phyloP scores from a whole-genome alignment of 192 early-diverging fungal genomes.

The Backusella liffmaniae region DNA sequence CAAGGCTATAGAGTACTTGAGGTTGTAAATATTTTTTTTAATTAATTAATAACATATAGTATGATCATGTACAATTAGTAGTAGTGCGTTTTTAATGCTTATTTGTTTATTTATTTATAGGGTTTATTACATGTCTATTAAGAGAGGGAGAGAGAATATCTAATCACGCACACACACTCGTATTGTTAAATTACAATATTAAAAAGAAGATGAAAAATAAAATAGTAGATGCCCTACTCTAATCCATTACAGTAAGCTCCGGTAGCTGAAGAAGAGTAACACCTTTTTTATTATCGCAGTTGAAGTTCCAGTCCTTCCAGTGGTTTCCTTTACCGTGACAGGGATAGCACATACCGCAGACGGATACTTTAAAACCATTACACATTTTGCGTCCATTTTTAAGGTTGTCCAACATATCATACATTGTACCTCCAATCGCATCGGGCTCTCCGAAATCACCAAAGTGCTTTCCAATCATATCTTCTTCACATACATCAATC shows the following conservation, averaged over 20 bases:
- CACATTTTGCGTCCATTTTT: slow-evolving; percentile 41
- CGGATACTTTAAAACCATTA: slow-evolving; percentile 47
- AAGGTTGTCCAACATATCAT: slow-evolving; percentile 56
- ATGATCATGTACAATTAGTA: neutral
- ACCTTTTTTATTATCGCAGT: slow-evolving; percentile 52
- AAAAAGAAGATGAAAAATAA: neutral
- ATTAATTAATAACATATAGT: neutral
- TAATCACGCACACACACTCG: neutral
- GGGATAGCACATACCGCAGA: slow-evolving; percentile 59
- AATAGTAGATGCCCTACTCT: neutral
- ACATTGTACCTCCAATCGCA: slow-evolving; percentile 46
- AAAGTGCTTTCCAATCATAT: slow-evolving; percentile 65
- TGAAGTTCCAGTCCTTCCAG: slow-evolving; percentile 55
- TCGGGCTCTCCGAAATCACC: slow-evolving; percentile 36
- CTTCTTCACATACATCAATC: slow-evolving; percentile 60
- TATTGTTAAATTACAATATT: slow-evolving; percentile 7
- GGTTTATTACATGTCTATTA: slow-evolving; percentile 1
- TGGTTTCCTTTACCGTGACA: slow-evolving; percentile 49
- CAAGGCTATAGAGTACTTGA: neutral
- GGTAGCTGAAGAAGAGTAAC: slow-evolving; percentile 45
- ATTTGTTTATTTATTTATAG: slow-evolving; percentile 3
- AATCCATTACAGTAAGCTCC: slow-evolving; percentile 6
- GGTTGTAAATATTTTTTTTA: neutral
- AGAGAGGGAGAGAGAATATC: neutral
- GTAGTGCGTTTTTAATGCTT: neutral